phyloP scores from a whole-genome alignment of 192 early-diverging fungal species.

The Podila verticillata region DNA sequence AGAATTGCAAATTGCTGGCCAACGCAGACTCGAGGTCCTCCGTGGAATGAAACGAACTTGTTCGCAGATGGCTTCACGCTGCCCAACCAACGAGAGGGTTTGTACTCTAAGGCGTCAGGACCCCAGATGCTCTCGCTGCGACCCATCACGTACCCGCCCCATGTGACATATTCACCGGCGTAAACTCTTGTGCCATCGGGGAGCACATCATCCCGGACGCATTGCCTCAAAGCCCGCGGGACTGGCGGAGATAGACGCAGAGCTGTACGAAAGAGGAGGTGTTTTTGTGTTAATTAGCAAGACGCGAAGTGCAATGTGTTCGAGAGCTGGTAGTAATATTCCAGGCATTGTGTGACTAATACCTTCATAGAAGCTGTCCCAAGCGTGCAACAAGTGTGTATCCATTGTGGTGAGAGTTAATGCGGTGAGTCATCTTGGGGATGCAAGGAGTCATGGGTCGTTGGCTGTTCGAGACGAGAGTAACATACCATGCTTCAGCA shows the following conservation, averaged over 20 bases:
- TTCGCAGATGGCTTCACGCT: slow-evolving; percentile 5
- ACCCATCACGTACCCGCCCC: slow-evolving; percentile 46
- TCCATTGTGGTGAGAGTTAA: too few species aligned
- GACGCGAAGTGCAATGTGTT: too few species aligned
- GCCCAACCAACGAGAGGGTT: slow-evolving; percentile 59
- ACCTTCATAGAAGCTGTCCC: too few species aligned
- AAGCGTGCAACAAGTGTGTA: too few species aligned
- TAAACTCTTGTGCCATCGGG: slow-evolving; percentile 68
- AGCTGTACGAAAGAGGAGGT: slow-evolving; percentile 41
- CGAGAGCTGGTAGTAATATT: too few species aligned
- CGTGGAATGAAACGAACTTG: slow-evolving; percentile 7
- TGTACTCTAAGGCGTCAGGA: slow-evolving; percentile 63
- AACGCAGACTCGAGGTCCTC: slow-evolving; percentile 1
- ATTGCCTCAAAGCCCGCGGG: slow-evolving; percentile 58
- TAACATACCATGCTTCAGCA: slow-evolving; percentile 41
- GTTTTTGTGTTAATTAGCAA: not conserved
- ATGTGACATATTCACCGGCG: slow-evolving; percentile 54
- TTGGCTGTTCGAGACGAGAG: not conserved
- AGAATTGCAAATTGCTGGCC: slow-evolving; percentile 18
- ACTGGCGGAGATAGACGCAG: slow-evolving; percentile 74
- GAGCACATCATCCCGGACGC: slow-evolving; percentile 61
- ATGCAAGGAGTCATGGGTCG: too few species aligned
- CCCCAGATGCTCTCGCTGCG: too few species aligned
- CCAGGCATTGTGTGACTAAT: too few species aligned
- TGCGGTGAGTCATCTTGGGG: too few species aligned